phyloP scores from a whole-genome alignment of 140 eudicot genomes.

The Erigeron philadelphicus region DNA sequence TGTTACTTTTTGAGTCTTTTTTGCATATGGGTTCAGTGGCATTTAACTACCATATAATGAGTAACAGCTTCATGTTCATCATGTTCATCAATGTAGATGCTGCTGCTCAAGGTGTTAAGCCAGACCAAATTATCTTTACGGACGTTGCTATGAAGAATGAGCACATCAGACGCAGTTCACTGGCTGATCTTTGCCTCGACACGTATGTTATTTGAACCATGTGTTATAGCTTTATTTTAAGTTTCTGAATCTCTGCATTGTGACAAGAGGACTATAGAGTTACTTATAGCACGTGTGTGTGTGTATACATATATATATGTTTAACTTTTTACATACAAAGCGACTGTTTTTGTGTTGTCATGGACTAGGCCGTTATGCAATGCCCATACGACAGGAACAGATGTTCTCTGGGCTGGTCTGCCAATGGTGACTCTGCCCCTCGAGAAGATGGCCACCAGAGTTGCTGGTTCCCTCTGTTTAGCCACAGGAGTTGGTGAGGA shows the following conservation, averaged over 20 bases:
- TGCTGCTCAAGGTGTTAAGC: conserved; percentile 90
- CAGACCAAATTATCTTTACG: conserved; percentile 90
- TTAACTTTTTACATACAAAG: no score
- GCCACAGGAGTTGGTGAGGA: conserved; percentile 93
- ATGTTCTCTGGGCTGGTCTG: conserved; percentile 97
- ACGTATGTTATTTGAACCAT: conserved; percentile 45
- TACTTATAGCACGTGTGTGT: background rate
- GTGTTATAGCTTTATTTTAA: background rate
- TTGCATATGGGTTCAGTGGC: background rate
- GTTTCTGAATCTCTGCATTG: background rate
- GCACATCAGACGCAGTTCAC: conserved; percentile 81
- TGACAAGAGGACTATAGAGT: background rate
- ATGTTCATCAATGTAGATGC: conserved; percentile 53
- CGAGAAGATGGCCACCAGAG: conserved; percentile 98
- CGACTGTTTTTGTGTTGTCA: background rate
- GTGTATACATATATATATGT: no score
- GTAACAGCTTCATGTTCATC: conserved; percentile 8
- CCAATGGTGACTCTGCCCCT: conserved; percentile 98
- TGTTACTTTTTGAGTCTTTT: background rate
- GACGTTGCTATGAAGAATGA: conserved; percentile 95
- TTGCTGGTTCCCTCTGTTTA: conserved; percentile 90
- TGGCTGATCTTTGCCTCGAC: conserved; percentile 92
- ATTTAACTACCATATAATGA: background rate
- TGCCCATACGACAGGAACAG: conserved; percentile 97
- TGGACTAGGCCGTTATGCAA: conserved; percentile 77